phyloP scores from a whole-genome alignment of 768 basidiomycete genomes.

The Multifurca ochricompacta region DNA sequence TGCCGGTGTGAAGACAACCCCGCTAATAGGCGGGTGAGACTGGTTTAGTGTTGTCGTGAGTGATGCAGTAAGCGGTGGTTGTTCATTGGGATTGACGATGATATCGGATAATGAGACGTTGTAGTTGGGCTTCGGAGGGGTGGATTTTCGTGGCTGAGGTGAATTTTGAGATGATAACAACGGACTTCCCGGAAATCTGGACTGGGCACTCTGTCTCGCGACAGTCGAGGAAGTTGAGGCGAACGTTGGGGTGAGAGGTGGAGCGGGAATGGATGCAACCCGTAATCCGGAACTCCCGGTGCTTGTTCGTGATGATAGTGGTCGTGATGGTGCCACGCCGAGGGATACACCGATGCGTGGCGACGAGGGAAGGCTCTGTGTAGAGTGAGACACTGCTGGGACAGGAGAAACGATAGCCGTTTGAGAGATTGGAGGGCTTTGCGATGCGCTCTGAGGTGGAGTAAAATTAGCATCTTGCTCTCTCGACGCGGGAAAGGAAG shows the following conservation, averaged over 20 bases:
- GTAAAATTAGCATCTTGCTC: neutral
- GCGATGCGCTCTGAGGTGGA: conserved; percentile 1
- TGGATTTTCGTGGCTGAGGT: conserved; percentile 18
- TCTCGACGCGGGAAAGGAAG: neutral
- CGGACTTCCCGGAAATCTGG: conserved; percentile 14
- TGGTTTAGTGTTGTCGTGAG: conserved; percentile 21
- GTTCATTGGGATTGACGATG: neutral
- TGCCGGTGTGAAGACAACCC: neutral
- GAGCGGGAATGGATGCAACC: neutral
- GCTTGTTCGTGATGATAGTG: conserved; percentile 32
- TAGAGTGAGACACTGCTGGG: conserved; percentile 20
- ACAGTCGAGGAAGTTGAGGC: conserved; percentile 8
- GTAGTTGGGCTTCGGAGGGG: conserved; percentile 46
- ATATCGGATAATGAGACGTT: conserved; percentile 38
- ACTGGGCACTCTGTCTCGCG: conserved; percentile 22
- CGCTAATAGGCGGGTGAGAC: neutral
- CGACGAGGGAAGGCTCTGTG: conserved; percentile 21
- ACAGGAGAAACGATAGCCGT: conserved; percentile 16
- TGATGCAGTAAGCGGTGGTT: conserved; percentile 10
- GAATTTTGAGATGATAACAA: conserved; percentile 9
- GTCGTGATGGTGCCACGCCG: conserved; percentile 29
- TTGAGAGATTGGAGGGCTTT: conserved; percentile 27
- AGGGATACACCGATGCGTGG: conserved; percentile 31
- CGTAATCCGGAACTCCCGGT: neutral
- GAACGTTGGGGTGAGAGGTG: conserved; percentile 14